Conservation (phyloP, 345 rosid genomes). For the Clausena lansium region DNA sequence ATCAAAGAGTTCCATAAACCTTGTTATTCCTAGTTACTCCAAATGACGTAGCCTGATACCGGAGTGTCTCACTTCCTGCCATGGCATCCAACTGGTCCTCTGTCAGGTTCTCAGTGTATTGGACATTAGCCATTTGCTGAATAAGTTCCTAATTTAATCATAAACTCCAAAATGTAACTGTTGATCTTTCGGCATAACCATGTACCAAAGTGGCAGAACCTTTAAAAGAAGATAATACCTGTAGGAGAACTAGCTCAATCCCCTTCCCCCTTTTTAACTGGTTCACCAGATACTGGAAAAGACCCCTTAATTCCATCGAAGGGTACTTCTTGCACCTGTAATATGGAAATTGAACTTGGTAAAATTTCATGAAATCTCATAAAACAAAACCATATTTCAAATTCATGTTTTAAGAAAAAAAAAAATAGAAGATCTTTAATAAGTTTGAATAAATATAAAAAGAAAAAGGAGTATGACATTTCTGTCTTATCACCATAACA, state of each 20-base stretch:
- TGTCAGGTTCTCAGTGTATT: constrained; percentile 93
- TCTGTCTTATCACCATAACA: not conserved
- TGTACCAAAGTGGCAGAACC: constrained; percentile 13
- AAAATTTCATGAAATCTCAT: not conserved
- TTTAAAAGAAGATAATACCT: constrained; percentile 49
- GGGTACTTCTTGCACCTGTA: constrained; percentile 97
- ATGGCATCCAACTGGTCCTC: constrained; percentile 99
- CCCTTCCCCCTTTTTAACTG: constrained; percentile 96
- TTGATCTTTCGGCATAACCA: constrained; percentile 4
- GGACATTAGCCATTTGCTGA: constrained; percentile 99
- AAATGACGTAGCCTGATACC: constrained; percentile 92
- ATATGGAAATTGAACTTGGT: not conserved
- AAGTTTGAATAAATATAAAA: not conserved
- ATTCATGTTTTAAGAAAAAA: not conserved
- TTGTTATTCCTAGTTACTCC: constrained; percentile 89
- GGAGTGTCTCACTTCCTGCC: constrained; percentile 99
- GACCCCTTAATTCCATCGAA: constrained; percentile 98
- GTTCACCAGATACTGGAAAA: constrained; percentile 96
- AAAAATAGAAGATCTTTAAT: not conserved
- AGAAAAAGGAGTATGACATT: not conserved
- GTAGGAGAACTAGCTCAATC: constrained; percentile 93
- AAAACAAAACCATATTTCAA: not conserved
- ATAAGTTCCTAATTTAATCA: constrained; percentile 73
- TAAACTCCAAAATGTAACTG: constrained; percentile 21
- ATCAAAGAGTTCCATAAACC: constrained; percentile 38